Evolutionary conservation across 1,284 basidiomycete species (phyloP).

Genomic region (Cryptococcus amylolentus): DNA sequence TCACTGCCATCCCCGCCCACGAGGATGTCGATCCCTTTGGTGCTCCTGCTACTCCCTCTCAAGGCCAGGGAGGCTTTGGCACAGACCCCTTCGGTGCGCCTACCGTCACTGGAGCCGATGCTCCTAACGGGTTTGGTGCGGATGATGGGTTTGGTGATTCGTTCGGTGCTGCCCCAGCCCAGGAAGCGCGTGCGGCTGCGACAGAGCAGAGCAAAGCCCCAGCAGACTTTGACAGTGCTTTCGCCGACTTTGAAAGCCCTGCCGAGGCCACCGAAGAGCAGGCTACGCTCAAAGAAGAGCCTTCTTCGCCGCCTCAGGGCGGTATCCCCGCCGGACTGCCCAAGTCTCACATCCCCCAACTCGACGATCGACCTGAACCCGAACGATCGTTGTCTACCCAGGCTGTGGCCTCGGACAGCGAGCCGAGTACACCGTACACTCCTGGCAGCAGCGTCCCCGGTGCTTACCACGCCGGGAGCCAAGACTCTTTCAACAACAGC

Average conservation of each 20-base stretch:
- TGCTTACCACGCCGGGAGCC: no score
- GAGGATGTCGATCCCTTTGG: slow-evolving; percentile 67
- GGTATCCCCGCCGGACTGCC: slow-evolving; percentile 50
- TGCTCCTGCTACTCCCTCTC: slow-evolving; percentile 39
- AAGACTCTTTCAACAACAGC: no score
- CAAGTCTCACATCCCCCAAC: slow-evolving; percentile 27
- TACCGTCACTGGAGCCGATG: background rate
- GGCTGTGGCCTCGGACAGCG: slow-evolving; percentile 30
- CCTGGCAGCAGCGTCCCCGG: no score
- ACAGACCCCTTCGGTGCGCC: slow-evolving; percentile 6
- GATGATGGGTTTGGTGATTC: slow-evolving; percentile 40
- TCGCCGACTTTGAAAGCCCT: slow-evolving; percentile 71
- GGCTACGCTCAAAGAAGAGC: background rate
- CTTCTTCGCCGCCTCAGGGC: background rate
- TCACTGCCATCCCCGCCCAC: slow-evolving; percentile 24
- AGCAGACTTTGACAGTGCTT: slow-evolving; percentile 43
- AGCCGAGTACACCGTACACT: slow-evolving; percentile 21
- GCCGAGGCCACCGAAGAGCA: slow-evolving; percentile 26
- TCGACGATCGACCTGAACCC: slow-evolving; percentile 22
- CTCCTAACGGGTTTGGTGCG: slow-evolving; percentile 19
- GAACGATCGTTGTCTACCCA: slow-evolving; percentile 39
- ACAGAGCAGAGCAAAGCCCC: slow-evolving; percentile 14
- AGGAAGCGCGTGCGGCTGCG: background rate
- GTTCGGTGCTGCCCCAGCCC: slow-evolving; percentile 18
- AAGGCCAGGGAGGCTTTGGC: background rate